These are phyloP conservation scores for Sparassis latifolia DNA, from an alignment of 1,284 basidiomycete genomes.

Conservation along the genomic window DNA sequence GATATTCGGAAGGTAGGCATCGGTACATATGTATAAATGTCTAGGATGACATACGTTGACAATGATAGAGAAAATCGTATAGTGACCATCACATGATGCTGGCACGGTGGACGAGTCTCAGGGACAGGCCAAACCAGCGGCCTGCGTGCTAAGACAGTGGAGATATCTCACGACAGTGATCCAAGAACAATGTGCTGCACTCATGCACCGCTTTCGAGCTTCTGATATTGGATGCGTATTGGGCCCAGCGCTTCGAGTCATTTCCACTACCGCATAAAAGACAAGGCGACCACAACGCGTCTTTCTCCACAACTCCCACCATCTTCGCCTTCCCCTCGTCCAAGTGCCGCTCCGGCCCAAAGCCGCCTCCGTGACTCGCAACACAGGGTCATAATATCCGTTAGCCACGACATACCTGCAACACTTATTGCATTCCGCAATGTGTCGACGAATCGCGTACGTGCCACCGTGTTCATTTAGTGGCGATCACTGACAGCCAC, in stretches of 20 bases:
- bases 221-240: slow-evolving; percentile 13
- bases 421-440: slow-evolving; percentile 5
- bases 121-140: slow-evolving; percentile 11
- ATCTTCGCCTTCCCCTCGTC: background rate
- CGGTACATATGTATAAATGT: no score
- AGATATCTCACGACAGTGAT: slow-evolving; percentile 16
- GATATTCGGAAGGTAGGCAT: no score
- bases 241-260: slow-evolving; percentile 15
- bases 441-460: slow-evolving; percentile 34
- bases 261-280: slow-evolving; percentile 17
- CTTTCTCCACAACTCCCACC: background rate
- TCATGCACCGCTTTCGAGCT: slow-evolving; percentile 16
- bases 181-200: slow-evolving; percentile 18
- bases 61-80: no score
- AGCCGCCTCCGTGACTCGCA: no score
- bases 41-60: no score
- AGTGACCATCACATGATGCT: no score
- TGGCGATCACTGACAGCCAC: slow-evolving; percentile 5
- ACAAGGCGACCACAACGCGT: slow-evolving; percentile 4
- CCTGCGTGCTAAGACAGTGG: slow-evolving; percentile 11
- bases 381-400: no score
- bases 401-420: no score
- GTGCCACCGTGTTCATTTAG: slow-evolving; percentile 11
- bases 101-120: no score
- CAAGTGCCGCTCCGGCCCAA: no score